phyloP scores from a whole-genome alignment of 331 rosid genomes.

The Saraca asoca region DNA sequence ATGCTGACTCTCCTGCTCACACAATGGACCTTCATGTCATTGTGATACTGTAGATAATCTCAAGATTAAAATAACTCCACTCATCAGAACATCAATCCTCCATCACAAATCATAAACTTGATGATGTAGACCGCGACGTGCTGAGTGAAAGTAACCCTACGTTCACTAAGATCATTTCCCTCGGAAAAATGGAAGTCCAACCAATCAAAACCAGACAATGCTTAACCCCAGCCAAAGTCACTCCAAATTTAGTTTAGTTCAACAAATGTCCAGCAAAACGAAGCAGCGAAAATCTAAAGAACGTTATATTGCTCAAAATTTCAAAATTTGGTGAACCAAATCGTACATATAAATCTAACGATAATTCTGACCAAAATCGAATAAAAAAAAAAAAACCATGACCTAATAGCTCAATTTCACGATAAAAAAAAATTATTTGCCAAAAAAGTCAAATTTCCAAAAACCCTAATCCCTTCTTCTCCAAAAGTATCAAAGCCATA shows the following conservation, averaged over 20 bases:
- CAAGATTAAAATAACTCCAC: constrained; percentile 18
- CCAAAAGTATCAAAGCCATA: background rate
- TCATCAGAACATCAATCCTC: background rate
- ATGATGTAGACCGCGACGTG: too few species aligned
- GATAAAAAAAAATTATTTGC: background rate
- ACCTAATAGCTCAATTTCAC: background rate
- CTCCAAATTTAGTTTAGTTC: background rate
- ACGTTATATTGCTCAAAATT: background rate
- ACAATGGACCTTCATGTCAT: background rate
- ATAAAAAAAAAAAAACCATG: background rate
- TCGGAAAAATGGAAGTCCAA: background rate
- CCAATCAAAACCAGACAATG: constrained; percentile 8
- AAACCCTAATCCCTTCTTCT: constrained; percentile 25
- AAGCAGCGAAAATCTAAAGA: background rate
- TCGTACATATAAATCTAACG: background rate
- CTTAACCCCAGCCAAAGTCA: constrained; percentile 8
- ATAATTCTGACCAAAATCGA: background rate
- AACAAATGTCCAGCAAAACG: background rate
- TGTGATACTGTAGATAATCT: background rate
- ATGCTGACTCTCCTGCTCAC: background rate
- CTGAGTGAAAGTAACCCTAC: background rate
- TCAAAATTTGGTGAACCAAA: background rate
- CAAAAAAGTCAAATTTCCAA: constrained; percentile 25
- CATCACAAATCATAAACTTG: background rate
- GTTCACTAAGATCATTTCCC: background rate